Base-by-base conservation (phyloP, 192 early-diverging fungal species). In the Coemansia sp. region DNA sequence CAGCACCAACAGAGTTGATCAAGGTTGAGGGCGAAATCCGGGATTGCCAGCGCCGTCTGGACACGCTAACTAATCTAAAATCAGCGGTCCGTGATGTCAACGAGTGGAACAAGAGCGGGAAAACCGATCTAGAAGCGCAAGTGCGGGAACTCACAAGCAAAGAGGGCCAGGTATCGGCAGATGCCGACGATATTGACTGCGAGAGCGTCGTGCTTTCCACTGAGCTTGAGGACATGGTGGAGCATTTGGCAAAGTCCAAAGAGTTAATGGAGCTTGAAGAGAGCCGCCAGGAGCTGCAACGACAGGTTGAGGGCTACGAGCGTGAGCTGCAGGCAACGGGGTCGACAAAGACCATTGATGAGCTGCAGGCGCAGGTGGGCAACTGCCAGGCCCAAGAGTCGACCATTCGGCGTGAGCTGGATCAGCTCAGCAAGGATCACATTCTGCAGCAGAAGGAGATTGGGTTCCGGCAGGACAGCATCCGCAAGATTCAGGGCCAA, bases 301-400 rank as follows among this genome's bases (percentile, higher is more conserved):
- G 55, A 9, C 88, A 89, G 22, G 75, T 92, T 19, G 63, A 62
- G 23, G n/a, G 57, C 0, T 62, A 87, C 0, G 64, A 78, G 27
- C 59, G 66, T 12, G 91, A 90, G 26, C 78, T 93, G 13, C 57
- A 55, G 13, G 58, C 62, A 1, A 67, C 87, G 1, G 89, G 88
- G 0, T 89, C 88, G 1, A 81, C 75, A 12, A 86, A 85, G 62
- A 91, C 89, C 4, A 60, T 85, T 20, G 85, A 88, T 4, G 89
- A 94, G 23, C 78, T 86, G 35, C 88, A 90, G 64, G 68, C 62
- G 10, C 88, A 92, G 48, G 68, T 87, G 9, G 78, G 82, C 4
- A 39, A 50, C 1, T 60, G 86, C 6, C 79, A 84, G 54, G 20
- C 45, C 0, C 65, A 78, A 12, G 66, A 84, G 51, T 68, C 65